Evolutionary conservation across 2,329 filamentous ascomycete genomes (phyloP), one percentile per base, ranked within the genome.

Genomic region (Clonostachys rosea): DNA sequence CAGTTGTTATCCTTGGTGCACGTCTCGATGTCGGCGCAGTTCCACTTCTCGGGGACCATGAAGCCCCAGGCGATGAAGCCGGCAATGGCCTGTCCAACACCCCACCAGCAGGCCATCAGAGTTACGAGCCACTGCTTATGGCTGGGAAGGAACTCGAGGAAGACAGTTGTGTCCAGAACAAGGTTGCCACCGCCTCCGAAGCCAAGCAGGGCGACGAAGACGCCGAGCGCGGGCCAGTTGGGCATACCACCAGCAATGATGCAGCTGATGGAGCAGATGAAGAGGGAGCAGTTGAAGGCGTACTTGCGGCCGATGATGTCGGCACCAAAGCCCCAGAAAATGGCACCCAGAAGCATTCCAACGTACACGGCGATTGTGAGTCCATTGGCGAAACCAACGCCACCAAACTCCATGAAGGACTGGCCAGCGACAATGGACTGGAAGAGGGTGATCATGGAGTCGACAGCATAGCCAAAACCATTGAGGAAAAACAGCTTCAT

Each of bases 301-400:
- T 79, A 80, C 51, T 79, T 78, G 40, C 85, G 74, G 6, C 84
- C 85, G 50, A 88, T 82, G 34, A 88, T 74, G 56, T 89, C 85
- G 18, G 83, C 83, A 4, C 73, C 74, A 33, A 86, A 63, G 3
- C 84, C 84, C 84, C 84, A 89, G 64, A 87, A 87, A 24, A 87
- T 59, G 14, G 81, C 82, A 2, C 83, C 78, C 0, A 69, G 51
- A 45, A 75, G 68, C 68, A 75, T 75, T 14, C 76, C 76, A 9
- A 75, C 70, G 55, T 84, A 87, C 2, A 74, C 75, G 6, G 84
- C 76, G 44, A 87, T 76, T 3, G 78, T 86, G 42, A 86, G 68
- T 9, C 75, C 83, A 51, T 75, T 75, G 3, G 58, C 56, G 53
- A 79, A 86, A 20, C 75, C 72, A 2, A 71, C 68, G 4, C 73